Conservation (phyloP, 2,329 filamentous ascomycete species). For the Lachnellula arida region DNA sequence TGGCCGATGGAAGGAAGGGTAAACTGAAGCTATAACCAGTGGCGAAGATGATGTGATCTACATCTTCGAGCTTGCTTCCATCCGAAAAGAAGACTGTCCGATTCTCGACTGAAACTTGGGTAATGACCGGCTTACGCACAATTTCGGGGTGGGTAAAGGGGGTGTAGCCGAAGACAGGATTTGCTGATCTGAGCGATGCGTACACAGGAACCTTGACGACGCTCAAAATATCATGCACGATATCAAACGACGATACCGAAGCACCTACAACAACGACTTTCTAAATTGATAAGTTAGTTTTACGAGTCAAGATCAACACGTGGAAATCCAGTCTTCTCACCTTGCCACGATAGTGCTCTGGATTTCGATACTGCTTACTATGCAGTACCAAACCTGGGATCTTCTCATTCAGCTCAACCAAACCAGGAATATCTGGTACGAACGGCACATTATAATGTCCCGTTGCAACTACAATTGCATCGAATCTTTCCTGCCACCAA, state of each 20-base stretch:
- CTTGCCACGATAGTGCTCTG: slow-evolving; percentile 51
- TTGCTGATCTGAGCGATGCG: slow-evolving; percentile 43
- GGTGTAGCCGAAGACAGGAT: slow-evolving; percentile 50
- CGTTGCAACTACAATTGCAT: slow-evolving; percentile 60
- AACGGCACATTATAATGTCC: slow-evolving; percentile 63
- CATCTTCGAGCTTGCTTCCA: slow-evolving; percentile 43
- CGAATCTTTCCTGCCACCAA: slow-evolving; percentile 59
- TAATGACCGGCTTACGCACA: slow-evolving; percentile 40
- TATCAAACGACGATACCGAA: slow-evolving; percentile 59
- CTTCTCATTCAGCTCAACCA: slow-evolving; percentile 48
- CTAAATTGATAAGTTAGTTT: not conserved
- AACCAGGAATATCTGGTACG: slow-evolving; percentile 54
- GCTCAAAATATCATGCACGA: slow-evolving; percentile 47
- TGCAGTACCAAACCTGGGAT: slow-evolving; percentile 53
- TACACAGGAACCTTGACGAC: slow-evolving; percentile 44
- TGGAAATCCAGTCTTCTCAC: not conserved
- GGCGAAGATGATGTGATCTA: slow-evolving; percentile 60
- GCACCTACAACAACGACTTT: slow-evolving; percentile 53
- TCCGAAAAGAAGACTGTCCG: slow-evolving; percentile 50
- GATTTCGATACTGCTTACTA: slow-evolving; percentile 66
- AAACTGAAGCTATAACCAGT: slow-evolving; percentile 60
- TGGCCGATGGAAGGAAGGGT: slow-evolving; percentile 49
- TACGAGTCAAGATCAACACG: not conserved
- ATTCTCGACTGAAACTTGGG: slow-evolving; percentile 32
- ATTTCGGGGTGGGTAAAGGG: slow-evolving; percentile 52